Percentiles rank a stretch among this genome's conserved stretches.
phyloP scores from a whole-genome alignment of 257 asterid genomes.

The Vinca minor region DNA sequence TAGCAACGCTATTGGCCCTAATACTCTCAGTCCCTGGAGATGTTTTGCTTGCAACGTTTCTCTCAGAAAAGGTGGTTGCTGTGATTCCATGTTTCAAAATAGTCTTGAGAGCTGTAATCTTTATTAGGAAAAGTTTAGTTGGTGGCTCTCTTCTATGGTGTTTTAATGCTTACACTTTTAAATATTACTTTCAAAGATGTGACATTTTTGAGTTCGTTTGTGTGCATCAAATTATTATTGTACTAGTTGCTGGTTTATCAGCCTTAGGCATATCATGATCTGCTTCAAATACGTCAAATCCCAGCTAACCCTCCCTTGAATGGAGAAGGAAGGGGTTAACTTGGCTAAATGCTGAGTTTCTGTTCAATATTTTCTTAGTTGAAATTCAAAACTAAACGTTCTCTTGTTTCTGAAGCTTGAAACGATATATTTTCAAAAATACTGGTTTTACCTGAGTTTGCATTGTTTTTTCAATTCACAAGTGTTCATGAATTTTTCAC shows the following conservation, averaged over 20 bases:
- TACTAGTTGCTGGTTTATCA: not conserved
- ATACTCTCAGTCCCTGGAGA: constrained; percentile 58
- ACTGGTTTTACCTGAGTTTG: too few species aligned
- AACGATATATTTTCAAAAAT: too few species aligned
- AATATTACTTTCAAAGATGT: not conserved
- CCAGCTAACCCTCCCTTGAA: not conserved
- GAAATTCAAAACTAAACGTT: too few species aligned
- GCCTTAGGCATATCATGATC: not conserved
- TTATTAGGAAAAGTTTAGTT: constrained; percentile 16
- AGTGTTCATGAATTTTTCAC: too few species aligned
- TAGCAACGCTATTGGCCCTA: constrained; percentile 55
- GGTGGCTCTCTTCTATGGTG: constrained; percentile 4
- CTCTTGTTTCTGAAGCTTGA: too few species aligned
- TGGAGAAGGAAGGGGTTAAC: not conserved
- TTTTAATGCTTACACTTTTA: constrained; percentile 1
- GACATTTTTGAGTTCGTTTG: not conserved
- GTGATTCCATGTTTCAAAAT: constrained; percentile 36
- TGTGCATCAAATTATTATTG: not conserved
- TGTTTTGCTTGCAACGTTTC: constrained; percentile 53
- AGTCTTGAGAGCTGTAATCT: constrained; percentile 13
- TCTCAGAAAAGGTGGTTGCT: constrained; percentile 48
- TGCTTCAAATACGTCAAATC: not conserved
- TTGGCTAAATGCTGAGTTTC: not conserved
- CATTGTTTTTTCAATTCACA: too few species aligned
- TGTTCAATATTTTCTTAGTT: too few species aligned